A percentile compares a stretch with the other conserved stretches of the same genome.
phyloP scores from a whole-genome alignment of 2,329 filamentous ascomycete genomes.

The Xylariales sp. region DNA sequence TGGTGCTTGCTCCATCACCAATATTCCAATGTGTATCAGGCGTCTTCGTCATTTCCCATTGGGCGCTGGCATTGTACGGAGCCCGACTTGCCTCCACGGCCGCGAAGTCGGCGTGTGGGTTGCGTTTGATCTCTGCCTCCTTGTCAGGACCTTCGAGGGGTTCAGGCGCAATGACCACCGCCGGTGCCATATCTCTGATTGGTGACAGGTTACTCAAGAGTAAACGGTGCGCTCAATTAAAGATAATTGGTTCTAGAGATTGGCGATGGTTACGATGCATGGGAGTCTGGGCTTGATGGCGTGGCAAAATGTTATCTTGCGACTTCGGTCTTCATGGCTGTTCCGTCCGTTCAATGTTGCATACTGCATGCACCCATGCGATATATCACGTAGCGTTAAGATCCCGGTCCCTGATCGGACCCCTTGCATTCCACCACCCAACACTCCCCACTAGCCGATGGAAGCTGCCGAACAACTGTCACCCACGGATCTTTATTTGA shows the following conservation, averaged over 20 bases:
- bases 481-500: background rate
- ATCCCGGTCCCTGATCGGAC: background rate
- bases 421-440: background rate
- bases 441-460: slow-evolving; percentile 3
- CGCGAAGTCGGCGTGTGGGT: slow-evolving; percentile 14
- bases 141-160: slow-evolving; percentile 18
- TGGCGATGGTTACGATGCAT: too few species aligned
- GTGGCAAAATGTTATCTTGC: too few species aligned
- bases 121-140: slow-evolving; percentile 17
- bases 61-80: background rate
- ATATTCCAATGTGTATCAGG: slow-evolving; percentile 7
- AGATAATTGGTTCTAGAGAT: too few species aligned
- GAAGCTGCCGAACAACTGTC: slow-evolving; percentile 2
- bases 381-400: too few species aligned
- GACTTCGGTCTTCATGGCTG: too few species aligned
- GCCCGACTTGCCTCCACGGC: slow-evolving; percentile 11
- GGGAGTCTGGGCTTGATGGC: too few species aligned
- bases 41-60: slow-evolving; percentile 8
- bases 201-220: background rate
- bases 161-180: background rate
- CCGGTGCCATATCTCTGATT: background rate
- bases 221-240: too few species aligned
- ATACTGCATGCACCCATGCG: background rate
- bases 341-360: too few species aligned
- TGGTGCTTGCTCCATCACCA: slow-evolving; percentile 8